Evolutionary conservation across 129 eudicot genomes (phyloP), one percentile per base, ranked within the genome.

Genomic region (Logfia minima): DNA sequence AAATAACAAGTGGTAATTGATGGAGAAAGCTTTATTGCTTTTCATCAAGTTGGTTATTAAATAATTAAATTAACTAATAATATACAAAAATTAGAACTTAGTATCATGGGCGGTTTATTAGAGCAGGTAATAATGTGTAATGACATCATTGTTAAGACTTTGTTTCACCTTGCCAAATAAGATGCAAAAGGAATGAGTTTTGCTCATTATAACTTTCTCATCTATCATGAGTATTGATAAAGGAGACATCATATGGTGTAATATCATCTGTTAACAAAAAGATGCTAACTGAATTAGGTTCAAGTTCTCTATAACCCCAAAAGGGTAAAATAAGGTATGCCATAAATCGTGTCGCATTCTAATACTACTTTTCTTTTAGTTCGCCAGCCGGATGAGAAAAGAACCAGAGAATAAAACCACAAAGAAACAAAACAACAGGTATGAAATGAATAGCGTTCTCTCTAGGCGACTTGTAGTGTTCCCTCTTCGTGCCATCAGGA

Each of bases 321-420:
- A 55, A 16, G 81, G 32, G 58, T 48, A 9, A 34, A 9, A 34
- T 35, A 32, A 4, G 43, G 37, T 21, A 22, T 61, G 53, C 41
- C 65, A 60, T 19, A 8, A 58, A 43, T 21, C 52, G 22, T 53
- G 41, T 79, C 31, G 28, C 37, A 58, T 39, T 16, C 75, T 41
- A 22, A 39, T 74, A 41, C 39, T 37, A 34, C 19, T 64, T 11
- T 41, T 16, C 71, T 41, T 67, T 74, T 17, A 66, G 3, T 51
- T 72, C 68, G 29, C 13, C 72, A 24, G 26, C 52, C 6, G 88
- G 87, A 58, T 80, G 53, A 70, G 97, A 88, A 76, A 80, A 81
- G 66, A 82, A 69, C 93, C 94, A 91, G 71, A 91, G 97, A 75
- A 86, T 28, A 26, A 88, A 78, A 55, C 79, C 89, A 75, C 92